Conservation (phyloP, 768 basidiomycete species). For the Kondoa subrosea region DNA sequence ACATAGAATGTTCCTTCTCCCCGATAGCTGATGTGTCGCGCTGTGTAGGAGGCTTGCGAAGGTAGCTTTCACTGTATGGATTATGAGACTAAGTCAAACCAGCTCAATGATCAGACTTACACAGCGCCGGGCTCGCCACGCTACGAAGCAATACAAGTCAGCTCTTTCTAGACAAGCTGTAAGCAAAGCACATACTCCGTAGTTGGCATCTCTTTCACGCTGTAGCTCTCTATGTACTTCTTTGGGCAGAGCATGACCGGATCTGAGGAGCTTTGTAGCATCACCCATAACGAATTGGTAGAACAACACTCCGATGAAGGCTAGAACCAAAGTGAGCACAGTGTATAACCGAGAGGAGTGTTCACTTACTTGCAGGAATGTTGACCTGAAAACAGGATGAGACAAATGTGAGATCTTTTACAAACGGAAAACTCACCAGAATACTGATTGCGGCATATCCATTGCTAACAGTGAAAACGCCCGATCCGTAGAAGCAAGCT, state of each 20-base stretch:
- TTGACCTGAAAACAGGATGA: no score
- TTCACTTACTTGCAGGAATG: no score
- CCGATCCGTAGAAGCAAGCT: background rate
- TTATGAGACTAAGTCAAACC: background rate
- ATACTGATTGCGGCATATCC: background rate
- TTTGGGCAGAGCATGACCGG: conserved; percentile 8
- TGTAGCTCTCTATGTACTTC: background rate
- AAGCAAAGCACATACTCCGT: background rate
- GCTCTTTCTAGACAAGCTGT: background rate
- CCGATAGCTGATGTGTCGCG: no score
- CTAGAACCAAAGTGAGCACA: no score
- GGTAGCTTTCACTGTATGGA: background rate
- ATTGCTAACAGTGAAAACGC: background rate
- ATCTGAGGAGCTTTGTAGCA: background rate
- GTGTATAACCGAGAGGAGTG: no score
- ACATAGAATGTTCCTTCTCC: background rate
- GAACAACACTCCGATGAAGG: background rate
- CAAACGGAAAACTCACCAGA: background rate
- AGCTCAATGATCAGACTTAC: no score
- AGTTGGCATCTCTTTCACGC: background rate
- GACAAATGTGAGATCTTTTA: no score
- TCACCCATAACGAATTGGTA: background rate
- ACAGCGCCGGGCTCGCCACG: no score
- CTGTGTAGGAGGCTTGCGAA: background rate
- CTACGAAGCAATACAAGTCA: no score